Evolutionary conservation across 345 rosid genomes (phyloP), one percentile per base, ranked within the genome.

Genomic region (Physaria fendleri): DNA sequence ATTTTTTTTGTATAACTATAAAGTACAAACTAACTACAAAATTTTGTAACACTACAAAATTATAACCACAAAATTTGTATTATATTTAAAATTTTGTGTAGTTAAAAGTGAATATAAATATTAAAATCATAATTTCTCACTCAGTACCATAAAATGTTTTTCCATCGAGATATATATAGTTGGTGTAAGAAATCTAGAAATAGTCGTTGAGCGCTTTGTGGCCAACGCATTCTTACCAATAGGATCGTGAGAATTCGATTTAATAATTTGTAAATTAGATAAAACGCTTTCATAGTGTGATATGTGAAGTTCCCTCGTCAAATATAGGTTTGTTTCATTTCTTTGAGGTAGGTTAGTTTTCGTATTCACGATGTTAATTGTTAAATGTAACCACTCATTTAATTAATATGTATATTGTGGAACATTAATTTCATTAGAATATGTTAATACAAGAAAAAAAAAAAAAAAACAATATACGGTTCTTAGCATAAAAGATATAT

Each of bases 221-320:
- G 49, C 63, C 56, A 65, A 56, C 56, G 56, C 56, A 46, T 65
- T 56, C 48, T 46, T 13, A 15, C 56, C 49, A 35, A 37, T 56
- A 46, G 37, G 18, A 65, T 10, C 23, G 37, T 43, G 6, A 45
- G 23, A 35, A 35, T 18, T 35, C 4, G 29, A 55, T 9, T 24
- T 17, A 25, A 43, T 17, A 9, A 44, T 34, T 18, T 65, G n/a
- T 17, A 35, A 54, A 53, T 3, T 20, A 43, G 14, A 34, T 25
- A 44, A 34, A 17, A 6, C n/a, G n/a, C n/a, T n/a, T n/a, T 42
- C 12, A 21, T 24, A 25, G 45, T 37, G 20, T n/a, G n/a, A n/a
- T n/a, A n/a, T n/a, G n/a, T 53, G 54, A 64, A 53, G 39, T 17
- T 64, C 22, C 37, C 29, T 64, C 38, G 3, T 64, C 37, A 5